These are phyloP conservation scores for Rosa hybrid DNA, from an alignment of 331 rosid genomes.

Conservation along the genomic window DNA sequence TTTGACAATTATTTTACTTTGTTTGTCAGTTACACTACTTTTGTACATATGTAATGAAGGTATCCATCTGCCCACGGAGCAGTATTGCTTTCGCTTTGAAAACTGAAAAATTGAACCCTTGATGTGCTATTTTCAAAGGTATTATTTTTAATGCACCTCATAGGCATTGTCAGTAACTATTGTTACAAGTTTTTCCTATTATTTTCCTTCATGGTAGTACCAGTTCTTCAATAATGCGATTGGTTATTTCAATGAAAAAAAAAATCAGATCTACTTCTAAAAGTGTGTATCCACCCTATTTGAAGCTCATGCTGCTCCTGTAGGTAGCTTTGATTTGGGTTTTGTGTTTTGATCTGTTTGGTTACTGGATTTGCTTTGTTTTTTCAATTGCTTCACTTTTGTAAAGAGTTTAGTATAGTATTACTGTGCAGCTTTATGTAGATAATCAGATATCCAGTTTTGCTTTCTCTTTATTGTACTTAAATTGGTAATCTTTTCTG, in stretches of 20 bases:
- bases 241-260: conserved; percentile 53
- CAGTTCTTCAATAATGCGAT: conserved; percentile 56
- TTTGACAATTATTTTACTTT: no score
- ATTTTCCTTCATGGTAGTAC: conserved; percentile 13
- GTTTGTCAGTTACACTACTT: no score
- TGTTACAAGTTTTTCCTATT: conserved; percentile 14
- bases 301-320: conserved; percentile 79
- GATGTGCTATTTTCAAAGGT: no score
- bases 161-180: neutral
- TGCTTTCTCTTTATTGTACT: neutral
- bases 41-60: no score
- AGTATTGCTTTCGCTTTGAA: no score
- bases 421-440: neutral
- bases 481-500: neutral
- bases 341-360: conserved; percentile 16
- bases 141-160: no score
- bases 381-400: conserved; percentile 10
- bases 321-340: conserved; percentile 48
- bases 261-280: conserved; percentile 63
- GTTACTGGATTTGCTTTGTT: conserved; percentile 37
- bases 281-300: conserved; percentile 40
- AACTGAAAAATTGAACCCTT: no score
- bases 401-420: neutral
- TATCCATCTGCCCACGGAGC: no score
- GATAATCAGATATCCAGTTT: neutral